Base-by-base conservation (phyloP, 1,139 yeast genomes). In the Taphrina pruni region DNA sequence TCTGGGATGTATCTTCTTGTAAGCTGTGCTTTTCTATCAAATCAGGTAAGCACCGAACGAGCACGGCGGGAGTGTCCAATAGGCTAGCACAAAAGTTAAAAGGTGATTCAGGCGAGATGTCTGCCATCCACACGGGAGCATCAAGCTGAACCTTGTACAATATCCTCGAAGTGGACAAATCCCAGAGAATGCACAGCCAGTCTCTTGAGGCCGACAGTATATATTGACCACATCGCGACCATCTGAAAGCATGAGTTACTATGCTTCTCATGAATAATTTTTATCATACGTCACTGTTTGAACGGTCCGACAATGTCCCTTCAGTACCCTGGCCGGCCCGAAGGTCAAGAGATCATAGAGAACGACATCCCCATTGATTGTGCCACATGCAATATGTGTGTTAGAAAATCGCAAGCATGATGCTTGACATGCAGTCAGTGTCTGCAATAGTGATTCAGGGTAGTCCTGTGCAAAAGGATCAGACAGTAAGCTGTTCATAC, bases 381-480 rank as follows among this genome's bases (percentile, higher is more conserved):
- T 81, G 0, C 99, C 99, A 1, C 90, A 85, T 0, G 98, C 98
- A 1, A 93, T 79, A 76, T 93, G 93, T 76, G 91, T 97, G 2
- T 98, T 80, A 74, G 87, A 90, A 80, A 88, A 90, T 75, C 85
- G 86, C 60, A 93, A 83, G 69, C 87, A 86, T 7, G 91, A 89
- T 0, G 96, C 85, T 74, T 88, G 93, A 0, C 95, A 91, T 78
- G 84, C 82, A 72, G 85, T 75, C 69, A 91, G 80, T 0, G 93
- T 86, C 71, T 86, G 86, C 1, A 89, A 84, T 36, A 91, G 83
- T 0, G 89, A 84, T 73, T 93, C 97, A 0, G 99, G 99, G 75
- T 86, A 93, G 76, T 93, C 99, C 76, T 91, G 93, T 6, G 96
- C 87, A 77, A 92, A 91, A 1, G 98, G 98, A 78, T 93, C 98